Evolutionary conservation across 345 rosid species (phyloP).

Genomic region (Psidium friedrichsthalianum): DNA sequence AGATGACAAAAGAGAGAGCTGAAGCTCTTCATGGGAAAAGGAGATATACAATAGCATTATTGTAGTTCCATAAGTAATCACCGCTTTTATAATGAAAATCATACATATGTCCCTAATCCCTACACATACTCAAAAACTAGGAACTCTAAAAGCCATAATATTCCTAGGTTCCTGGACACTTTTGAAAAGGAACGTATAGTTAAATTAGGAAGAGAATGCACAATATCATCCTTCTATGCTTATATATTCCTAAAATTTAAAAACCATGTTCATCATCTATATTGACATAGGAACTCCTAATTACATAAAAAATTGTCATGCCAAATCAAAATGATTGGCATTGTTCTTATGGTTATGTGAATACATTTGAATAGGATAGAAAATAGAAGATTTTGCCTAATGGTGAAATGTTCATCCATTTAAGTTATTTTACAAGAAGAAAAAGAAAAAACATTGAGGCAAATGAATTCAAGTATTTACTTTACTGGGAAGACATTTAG

Average conservation of each 20-base stretch:
- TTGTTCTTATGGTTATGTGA: not conserved
- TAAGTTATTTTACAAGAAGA: not conserved
- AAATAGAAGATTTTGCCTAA: not conserved
- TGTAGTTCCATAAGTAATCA: not conserved
- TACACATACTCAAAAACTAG: not conserved
- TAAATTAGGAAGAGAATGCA: not conserved
- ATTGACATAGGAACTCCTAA: not conserved
- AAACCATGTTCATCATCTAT: not conserved
- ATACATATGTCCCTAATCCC: not conserved
- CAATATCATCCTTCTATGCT: not conserved
- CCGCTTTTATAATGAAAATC: not conserved
- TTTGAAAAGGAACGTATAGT: not conserved
- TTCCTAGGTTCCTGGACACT: not conserved
- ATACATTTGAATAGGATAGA: not conserved
- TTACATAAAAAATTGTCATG: not conserved
- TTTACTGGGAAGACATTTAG: not conserved
- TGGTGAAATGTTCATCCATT: not conserved
- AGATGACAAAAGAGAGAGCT: not conserved
- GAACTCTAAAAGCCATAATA: not conserved
- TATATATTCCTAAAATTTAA: not conserved
- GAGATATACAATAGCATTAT: not conserved
- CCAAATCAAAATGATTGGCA: not conserved
- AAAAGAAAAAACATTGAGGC: not conserved
- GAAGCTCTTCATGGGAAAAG: not conserved
- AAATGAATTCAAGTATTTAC: not conserved